Conservation (phyloP, 2,329 filamentous ascomycete genomes). For the Gliomastix tumulicola region DNA sequence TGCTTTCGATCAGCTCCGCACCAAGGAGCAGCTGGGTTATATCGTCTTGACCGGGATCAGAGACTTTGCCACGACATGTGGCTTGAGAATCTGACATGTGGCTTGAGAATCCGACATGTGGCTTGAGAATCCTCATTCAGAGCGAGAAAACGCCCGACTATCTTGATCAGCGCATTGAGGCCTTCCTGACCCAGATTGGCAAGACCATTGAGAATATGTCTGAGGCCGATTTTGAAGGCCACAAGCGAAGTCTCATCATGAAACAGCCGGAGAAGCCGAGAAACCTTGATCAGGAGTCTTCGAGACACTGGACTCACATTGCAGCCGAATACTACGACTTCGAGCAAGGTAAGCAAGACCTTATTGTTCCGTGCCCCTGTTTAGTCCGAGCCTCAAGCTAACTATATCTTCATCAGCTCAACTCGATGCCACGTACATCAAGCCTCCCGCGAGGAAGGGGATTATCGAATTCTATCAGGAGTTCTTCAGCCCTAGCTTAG, state of each 20-base stretch:
- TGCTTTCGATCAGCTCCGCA: conserved; percentile 90
- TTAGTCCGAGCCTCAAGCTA: not conserved
- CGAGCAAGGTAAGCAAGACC: conserved; percentile 64
- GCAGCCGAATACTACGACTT: conserved; percentile 86
- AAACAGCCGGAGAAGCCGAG: conserved; percentile 86
- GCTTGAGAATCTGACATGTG: too few relatives aligned
- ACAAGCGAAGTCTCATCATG: conserved; percentile 84
- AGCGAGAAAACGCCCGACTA: conserved; percentile 82
- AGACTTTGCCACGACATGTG: conserved; percentile 68
- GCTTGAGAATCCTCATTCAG: conserved; percentile 85
- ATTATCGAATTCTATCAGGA: conserved; percentile 72
- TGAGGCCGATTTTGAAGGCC: conserved; percentile 77
- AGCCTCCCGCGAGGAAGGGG: conserved; percentile 68
- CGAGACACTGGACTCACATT: conserved; percentile 79
- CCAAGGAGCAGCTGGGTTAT: conserved; percentile 96
- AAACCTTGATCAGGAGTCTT: conserved; percentile 80
- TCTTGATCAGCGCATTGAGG: conserved; percentile 79
- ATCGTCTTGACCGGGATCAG: conserved; percentile 82
- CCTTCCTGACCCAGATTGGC: conserved; percentile 66
- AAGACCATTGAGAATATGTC: conserved; percentile 67
- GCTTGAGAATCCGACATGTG: too few relatives aligned
- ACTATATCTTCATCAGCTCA: conserved; percentile 46
- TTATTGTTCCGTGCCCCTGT: not conserved
- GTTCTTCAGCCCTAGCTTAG: conserved; percentile 69
- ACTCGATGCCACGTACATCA: conserved; percentile 69